phyloP scores from a whole-genome alignment of 2,329 filamentous ascomycete genomes.

The Xylaria sp. region DNA sequence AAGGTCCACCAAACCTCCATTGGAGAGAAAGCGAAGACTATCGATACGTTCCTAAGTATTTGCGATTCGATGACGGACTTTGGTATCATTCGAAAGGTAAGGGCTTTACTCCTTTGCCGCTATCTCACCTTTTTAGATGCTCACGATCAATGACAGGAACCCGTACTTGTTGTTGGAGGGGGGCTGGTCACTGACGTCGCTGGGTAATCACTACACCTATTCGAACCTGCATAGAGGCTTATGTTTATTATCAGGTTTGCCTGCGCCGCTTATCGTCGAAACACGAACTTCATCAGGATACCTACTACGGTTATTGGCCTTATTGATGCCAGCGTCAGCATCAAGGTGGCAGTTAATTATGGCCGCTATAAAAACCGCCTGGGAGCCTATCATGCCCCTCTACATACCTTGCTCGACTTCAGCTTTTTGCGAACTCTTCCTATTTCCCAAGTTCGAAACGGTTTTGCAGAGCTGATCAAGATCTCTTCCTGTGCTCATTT shows the following conservation, averaged over 20 bases:
- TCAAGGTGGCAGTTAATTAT: slow-evolving; percentile 84
- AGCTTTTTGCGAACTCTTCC: slow-evolving; percentile 76
- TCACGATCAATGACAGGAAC: slow-evolving; percentile 58
- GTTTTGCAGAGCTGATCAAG: slow-evolving; percentile 80
- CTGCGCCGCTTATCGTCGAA: slow-evolving; percentile 76
- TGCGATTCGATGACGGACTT: slow-evolving; percentile 81
- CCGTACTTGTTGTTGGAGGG: slow-evolving; percentile 73
- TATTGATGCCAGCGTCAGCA: slow-evolving; percentile 79
- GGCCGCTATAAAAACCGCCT: slow-evolving; percentile 80
- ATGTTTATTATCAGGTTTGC: slow-evolving; percentile 65
- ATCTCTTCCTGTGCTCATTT: slow-evolving; percentile 77
- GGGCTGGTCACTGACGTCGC: slow-evolving; percentile 79
- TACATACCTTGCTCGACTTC: slow-evolving; percentile 79
- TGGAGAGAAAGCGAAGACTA: slow-evolving; percentile 79
- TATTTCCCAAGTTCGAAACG: slow-evolving; percentile 75
- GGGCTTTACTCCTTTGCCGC: neutral
- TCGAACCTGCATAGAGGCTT: slow-evolving; percentile 3
- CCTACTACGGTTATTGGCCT: slow-evolving; percentile 80
- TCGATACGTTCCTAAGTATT: slow-evolving; percentile 75
- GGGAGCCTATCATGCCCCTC: slow-evolving; percentile 77
- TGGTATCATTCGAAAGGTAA: slow-evolving; percentile 72
- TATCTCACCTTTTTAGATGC: neutral
- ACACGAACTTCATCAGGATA: slow-evolving; percentile 78
- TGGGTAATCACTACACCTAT: slow-evolving; percentile 65
- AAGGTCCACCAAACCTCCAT: slow-evolving; percentile 79